Percentiles rank a stretch among this genome's conserved stretches.
phyloP scores from a whole-genome alignment of 2,329 filamentous ascomycete species.

The Hirsutella rhossiliensis region DNA sequence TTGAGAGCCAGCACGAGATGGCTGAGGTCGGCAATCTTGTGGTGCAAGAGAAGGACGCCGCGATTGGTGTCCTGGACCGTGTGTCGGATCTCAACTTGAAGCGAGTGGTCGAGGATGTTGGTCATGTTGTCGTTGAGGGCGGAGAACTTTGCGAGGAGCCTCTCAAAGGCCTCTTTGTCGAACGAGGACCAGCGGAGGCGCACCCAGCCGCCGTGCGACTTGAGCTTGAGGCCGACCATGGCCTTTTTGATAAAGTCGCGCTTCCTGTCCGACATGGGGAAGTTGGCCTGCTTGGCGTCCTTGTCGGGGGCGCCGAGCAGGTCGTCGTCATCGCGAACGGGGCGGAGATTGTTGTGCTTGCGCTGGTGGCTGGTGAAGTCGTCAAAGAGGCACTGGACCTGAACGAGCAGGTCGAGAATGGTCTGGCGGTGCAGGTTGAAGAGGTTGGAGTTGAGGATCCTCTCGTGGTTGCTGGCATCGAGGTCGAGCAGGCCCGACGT shows the following conservation, averaged over 20 bases:
- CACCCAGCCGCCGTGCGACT: constrained; percentile 19
- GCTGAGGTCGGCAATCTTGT: constrained; percentile 31
- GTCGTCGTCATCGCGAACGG: constrained; percentile 20
- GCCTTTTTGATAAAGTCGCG: constrained; percentile 30
- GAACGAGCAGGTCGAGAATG: constrained; percentile 34
- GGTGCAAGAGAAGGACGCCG: constrained; percentile 32
- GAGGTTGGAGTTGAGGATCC: constrained; percentile 31
- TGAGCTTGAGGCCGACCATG: constrained; percentile 25
- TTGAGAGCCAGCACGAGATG: constrained; percentile 33
- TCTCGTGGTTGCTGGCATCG: constrained; percentile 25
- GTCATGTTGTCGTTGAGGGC: constrained; percentile 35
- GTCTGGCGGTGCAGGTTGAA: constrained; percentile 36
- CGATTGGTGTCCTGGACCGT: constrained; percentile 36
- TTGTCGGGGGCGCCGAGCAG: constrained; percentile 25
- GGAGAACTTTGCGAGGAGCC: constrained; percentile 29
- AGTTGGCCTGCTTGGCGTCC: constrained; percentile 30
- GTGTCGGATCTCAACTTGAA: constrained; percentile 34
- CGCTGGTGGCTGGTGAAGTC: constrained; percentile 31
- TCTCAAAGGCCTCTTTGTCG: constrained; percentile 33
- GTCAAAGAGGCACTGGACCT: constrained; percentile 33
- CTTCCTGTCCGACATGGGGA: constrained; percentile 28
- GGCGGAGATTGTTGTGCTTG: constrained; percentile 23
- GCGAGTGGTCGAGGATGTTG: constrained; percentile 30
- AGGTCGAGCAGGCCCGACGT: constrained; percentile 34
- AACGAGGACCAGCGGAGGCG: constrained; percentile 32